phyloP scores from a whole-genome alignment of 2,329 filamentous ascomycete species.

The Colletotrichum plurivorum region DNA sequence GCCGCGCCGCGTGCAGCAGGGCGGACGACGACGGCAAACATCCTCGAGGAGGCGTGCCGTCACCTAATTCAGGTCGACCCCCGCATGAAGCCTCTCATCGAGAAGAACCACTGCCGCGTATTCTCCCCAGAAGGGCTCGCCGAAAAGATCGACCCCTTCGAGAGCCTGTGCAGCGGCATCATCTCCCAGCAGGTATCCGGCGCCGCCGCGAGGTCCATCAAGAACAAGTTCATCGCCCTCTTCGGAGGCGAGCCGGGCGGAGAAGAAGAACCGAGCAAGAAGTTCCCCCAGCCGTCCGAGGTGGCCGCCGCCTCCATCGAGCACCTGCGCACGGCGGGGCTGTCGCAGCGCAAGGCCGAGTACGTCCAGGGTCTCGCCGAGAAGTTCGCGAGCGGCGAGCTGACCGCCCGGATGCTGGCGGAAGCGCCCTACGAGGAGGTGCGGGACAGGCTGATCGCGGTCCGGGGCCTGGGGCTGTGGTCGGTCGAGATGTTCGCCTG shows the following conservation, averaged over 20 bases:
- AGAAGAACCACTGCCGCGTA: conserved; percentile 80
- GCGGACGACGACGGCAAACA: conserved; percentile 75
- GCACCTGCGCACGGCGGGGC: conserved; percentile 83
- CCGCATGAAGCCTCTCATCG: conserved; percentile 79
- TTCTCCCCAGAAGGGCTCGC: conserved; percentile 88
- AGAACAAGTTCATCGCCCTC: conserved; percentile 83
- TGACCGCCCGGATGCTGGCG: conserved; percentile 82
- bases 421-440: conserved; percentile 89
- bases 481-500: conserved; percentile 98
- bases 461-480: conserved; percentile 90
- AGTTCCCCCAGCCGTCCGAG: conserved; percentile 83
- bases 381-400: conserved; percentile 82
- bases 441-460: conserved; percentile 84
- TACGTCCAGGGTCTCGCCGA: conserved; percentile 89
- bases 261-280: conserved; percentile 38
- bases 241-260: conserved; percentile 65
- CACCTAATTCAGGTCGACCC: conserved; percentile 82
- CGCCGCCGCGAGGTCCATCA: conserved; percentile 90
- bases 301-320: conserved; percentile 76
- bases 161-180: conserved; percentile 85
- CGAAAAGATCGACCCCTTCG: conserved; percentile 90
- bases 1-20: conserved; percentile 45
- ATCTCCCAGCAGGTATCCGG: conserved; percentile 98
- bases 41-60: conserved; percentile 82
- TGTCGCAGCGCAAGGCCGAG: conserved; percentile 95